Percentiles rank a stretch among this genome's conserved stretches.
These are phyloP conservation scores for Posidonia australis DNA, from an alignment of 106 monocot species.

Conservation along the genomic window DNA sequence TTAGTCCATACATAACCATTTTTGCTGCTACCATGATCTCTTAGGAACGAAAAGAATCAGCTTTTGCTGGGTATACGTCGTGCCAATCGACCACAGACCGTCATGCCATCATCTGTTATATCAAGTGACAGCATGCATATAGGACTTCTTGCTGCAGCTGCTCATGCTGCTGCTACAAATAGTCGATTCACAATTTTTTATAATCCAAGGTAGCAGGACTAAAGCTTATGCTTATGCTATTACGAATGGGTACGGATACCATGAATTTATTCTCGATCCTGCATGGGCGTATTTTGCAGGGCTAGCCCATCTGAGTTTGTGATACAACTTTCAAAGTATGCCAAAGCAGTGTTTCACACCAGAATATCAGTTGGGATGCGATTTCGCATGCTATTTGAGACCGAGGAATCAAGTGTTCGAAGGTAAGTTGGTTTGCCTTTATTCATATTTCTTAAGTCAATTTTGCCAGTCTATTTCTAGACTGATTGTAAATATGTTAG, in stretches of 20 bases:
- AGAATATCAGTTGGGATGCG: constrained; percentile 95
- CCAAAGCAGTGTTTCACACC: constrained; percentile 85
- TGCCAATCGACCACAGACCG: constrained; percentile 67
- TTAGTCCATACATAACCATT: background rate
- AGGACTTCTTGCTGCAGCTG: constrained; percentile 95
- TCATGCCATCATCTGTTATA: constrained; percentile 89
- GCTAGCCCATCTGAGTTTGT: constrained; percentile 94
- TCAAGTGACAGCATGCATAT: constrained; percentile 99
- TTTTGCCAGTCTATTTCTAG: too few species aligned
- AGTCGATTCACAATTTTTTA: constrained; percentile 93
- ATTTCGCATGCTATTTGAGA: constrained; percentile 96
- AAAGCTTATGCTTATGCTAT: background rate
- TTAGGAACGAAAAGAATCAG: constrained; percentile 95
- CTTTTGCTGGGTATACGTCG: constrained; percentile 86
- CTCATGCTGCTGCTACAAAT: constrained; percentile 94
- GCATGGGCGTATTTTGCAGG: constrained; percentile 20
- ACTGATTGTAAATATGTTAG: too few species aligned
- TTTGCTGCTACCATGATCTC: background rate
- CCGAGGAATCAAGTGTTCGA: constrained; percentile 91
- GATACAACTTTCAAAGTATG: constrained; percentile 84
- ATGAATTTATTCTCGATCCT: background rate
- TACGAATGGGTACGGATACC: too few species aligned
- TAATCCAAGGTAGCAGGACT: constrained; percentile 73
- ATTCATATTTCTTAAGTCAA: too few species aligned
- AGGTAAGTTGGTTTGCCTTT: constrained; percentile 35